Evolutionary conservation across 2,329 filamentous ascomycete genomes (phyloP), one percentile per base, ranked within the genome.

Genomic region (Hymenoscyphus linearis): DNA sequence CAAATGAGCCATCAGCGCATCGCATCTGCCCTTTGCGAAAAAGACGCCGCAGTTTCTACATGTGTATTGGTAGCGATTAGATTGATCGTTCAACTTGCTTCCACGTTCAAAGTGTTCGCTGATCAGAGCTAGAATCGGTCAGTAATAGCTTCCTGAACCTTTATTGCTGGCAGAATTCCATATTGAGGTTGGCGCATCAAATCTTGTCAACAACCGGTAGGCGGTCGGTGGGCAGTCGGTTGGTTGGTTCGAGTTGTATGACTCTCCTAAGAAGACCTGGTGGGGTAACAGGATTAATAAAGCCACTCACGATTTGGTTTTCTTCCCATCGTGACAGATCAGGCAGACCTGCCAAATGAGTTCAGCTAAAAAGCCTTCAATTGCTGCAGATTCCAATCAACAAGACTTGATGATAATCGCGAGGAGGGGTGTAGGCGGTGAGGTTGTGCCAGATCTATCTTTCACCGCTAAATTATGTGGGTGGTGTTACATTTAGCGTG

Each of bases 1-100:
- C 60, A 96, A 82, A 72, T 97, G 93, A 64, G 82, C 87, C 52
- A 86, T 89, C 63, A 97, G 77, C 69, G 85, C 90, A 71, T 97
- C 93, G 70, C 91, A 88, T 64, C 93, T 86, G 64, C 93, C 93
- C 73, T 96, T 96, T 65, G 91, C 89, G 65, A 96, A 96, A 74
- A 89, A 88, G 76, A 95, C 89, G 67, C 91, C 91, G 74, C 91
- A 96, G 67, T 86, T 82, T 75, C 90, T 93, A 83, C 92, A 96
- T 13, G 90, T 95, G 73, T 96, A 91, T 69, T 91, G 87, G 73
- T 97, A 97, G 62, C 93, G 86, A 75, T 96, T 96, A 78, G 90
- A 95, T 66, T 90, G 88, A 77, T 96, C 91, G 72, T 88, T 86
- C 70, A 96, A 83, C 77, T 96, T 96, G 44, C 85, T 84, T 10